phyloP scores from a whole-genome alignment of 768 basidiomycete genomes.

The Suillus lakei region DNA sequence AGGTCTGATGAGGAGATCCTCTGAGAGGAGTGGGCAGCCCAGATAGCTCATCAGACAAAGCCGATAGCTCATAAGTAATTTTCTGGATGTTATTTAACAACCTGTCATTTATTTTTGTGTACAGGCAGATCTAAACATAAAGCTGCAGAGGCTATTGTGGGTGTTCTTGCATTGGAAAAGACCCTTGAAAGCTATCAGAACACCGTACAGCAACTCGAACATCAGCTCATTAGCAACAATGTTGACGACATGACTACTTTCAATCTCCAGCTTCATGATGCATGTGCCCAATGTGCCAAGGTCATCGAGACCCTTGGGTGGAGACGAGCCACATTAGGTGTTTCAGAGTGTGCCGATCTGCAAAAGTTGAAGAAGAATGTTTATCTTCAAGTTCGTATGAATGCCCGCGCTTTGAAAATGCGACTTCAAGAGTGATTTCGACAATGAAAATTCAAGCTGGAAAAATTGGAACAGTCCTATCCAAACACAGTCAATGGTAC shows the following conservation, averaged over 20 bases:
- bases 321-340: constrained; percentile 1
- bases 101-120: not conserved
- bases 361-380: constrained; percentile 9
- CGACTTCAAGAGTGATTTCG: constrained; percentile 19
- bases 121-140: constrained; percentile 1
- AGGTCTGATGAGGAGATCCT: constrained; percentile 2
- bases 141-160: constrained; percentile 7
- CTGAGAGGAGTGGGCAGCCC: constrained; percentile 22
- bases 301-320: not conserved
- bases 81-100: not conserved
- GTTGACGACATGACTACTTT: constrained; percentile 4
- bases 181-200: not conserved
- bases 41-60: constrained; percentile 25
- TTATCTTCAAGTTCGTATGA: constrained; percentile 20
- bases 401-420: constrained; percentile 25
- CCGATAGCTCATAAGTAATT: constrained; percentile 8
- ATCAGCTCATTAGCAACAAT: not conserved
- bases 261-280: constrained; percentile 9
- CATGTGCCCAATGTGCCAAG: not conserved
- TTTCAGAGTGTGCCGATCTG: constrained; percentile 9
- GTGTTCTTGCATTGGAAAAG: constrained; percentile 9
- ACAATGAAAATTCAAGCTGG: constrained; percentile 24
- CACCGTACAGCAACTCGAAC: constrained; percentile 5
- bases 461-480: constrained; percentile 18
- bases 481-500: constrained; percentile 24